These are phyloP conservation scores for Naumovozyma dairenensis DNA, from an alignment of 805 yeast genomes.

Conservation along the genomic window DNA sequence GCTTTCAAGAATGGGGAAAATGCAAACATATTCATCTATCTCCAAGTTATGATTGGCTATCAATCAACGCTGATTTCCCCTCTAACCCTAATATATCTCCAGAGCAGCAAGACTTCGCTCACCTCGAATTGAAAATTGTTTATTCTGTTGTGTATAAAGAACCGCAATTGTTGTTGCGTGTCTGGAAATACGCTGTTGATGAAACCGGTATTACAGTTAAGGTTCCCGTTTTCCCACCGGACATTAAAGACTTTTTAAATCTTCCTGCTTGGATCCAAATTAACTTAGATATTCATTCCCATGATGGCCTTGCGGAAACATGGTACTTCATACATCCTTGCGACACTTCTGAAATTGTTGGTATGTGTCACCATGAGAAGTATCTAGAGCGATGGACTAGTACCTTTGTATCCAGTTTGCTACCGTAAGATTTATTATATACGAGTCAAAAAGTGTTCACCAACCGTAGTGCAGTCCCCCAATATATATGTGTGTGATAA, in stretches of 20 bases:
- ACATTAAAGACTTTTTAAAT: slow-evolving; percentile 5
- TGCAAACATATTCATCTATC: slow-evolving; percentile 1
- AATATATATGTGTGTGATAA: too few relatives aligned
- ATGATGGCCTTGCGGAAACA: slow-evolving; percentile 4
- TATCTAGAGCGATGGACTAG: slow-evolving; percentile 23
- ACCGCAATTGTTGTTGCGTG: slow-evolving; percentile 14
- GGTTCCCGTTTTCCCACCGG: slow-evolving; percentile 7
- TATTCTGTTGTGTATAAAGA: slow-evolving; percentile 17
- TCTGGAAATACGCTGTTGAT: slow-evolving; percentile 9
- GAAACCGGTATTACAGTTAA: slow-evolving; percentile 3
- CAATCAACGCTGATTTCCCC: background rate
- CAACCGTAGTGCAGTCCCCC: too few relatives aligned
- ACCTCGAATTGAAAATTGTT: slow-evolving; percentile 12
- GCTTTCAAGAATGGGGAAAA: slow-evolving; percentile 1
- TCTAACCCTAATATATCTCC: background rate
- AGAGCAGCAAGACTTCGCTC: background rate
- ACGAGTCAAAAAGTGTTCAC: too few relatives aligned
- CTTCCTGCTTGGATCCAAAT: slow-evolving; percentile 5
- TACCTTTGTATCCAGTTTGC: too few relatives aligned
- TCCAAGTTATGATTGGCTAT: background rate
- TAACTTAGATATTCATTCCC: slow-evolving; percentile 9
- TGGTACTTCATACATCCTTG: slow-evolving; percentile 25
- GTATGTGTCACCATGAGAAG: slow-evolving; percentile 7
- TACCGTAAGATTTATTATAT: too few relatives aligned
- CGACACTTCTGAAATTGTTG: slow-evolving; percentile 21